Base-by-base conservation (phyloP, 345 rosid species). In the Cochlearia excelsa region DNA sequence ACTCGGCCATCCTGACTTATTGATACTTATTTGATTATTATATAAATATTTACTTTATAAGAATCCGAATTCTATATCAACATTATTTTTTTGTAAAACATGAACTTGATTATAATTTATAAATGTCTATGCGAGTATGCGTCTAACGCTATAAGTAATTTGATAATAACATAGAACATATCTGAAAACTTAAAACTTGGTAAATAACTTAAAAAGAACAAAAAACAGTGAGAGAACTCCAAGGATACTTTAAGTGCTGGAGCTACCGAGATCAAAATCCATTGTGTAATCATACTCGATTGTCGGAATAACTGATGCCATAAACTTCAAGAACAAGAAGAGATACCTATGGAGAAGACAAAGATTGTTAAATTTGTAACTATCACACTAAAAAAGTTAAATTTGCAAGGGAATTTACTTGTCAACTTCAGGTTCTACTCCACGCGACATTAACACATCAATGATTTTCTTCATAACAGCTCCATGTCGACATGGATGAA, bases 381-480 rank as follows among this genome's bases (percentile, higher is more conserved):
- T 48, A 63, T 45, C 26, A 37, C 30, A 4, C 23, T 6, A 5
- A 49, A 50, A 28, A 8, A 7, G 51, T 1, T 1, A 28, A 49
- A 6, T 51, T 41, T 30, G 57, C 9, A 43, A 62, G 16, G 51
- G 43, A 43, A 23, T 23, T 30, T 51, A 93, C 97, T 87, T 93
- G 76, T 90, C 96, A 72, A 93, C 99, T 87, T 90, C 95, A 28
- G 99, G 99, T 74, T 93, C 97, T 47, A 90, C 97, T 53, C 96
- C 99, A 39, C 77, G 96, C 2, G 97, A 87, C 97, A 94, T 82
- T 60, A 87, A 69, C 30, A 90, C 96, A 73, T 90, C 99, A 73
- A 90, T 94, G 40, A 94, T 90, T 77, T 90, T 94, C 83, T 94
- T 94, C 99, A 94, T 94, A 35, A 94, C 99, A 44, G 97, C 99